Base-by-base conservation (phyloP, 257 asterid genomes). In the Solanum tacnaense region DNA sequence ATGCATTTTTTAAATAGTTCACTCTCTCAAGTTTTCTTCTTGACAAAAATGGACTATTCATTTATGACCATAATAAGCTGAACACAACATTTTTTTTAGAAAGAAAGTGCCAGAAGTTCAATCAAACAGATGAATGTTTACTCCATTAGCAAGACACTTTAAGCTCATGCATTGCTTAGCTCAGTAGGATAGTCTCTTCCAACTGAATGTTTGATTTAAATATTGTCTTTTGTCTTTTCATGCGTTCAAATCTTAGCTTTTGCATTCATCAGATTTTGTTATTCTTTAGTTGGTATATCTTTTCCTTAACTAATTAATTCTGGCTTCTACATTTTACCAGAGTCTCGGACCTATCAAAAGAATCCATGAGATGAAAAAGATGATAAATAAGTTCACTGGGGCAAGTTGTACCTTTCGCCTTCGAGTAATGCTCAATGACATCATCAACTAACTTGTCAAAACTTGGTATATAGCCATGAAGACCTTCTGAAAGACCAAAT, bases 401-500 rank as follows among this genome's bases (percentile, higher is more conserved):
- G 31, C 10, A 18, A 49, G 27, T 49, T 20, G 2, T 85, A 95
- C 98, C 96, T 29, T 92, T 91, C 25, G 93, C 86, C 23, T 86
- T 89, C 13, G 93, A 89, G 92, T 87, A 95, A 85, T 92, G 96
- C 23, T 91, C 91, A 18, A 93, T 88, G 79, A 92, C 88, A 35
- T 95, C 98, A 72, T 94, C 94, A 5, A 94, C 94, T 5, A 95
- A 89, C 83, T 90, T 21, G 81, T 95, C 95, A 88, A 95, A 95
- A 83, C 89, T 84, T 56, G 92, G 23, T 84, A 95, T 89, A 21
- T 92, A 88, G 38, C 98, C 96, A 36, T 79, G 93, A 2, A 92
- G 90, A 9, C 98, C 98, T 15, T 93, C 91, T 1, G 98, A 95
- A 87, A 93, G 93, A 25, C 96, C 98, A 46, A 94, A 96, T 86